phyloP scores from a whole-genome alignment of 306 rosid species.

The cucumber (Cucumis sativus) region Cucumber_9930_V3 NC_026657.2:38014501-38015000 shows the following conservation, averaged over 20 bases:
- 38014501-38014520: slow-evolving; percentile 76
- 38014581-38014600: slow-evolving; percentile 47
- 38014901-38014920: too few relatives aligned
- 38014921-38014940: too few relatives aligned
- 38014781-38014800: slow-evolving; percentile 85
- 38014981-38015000: too few relatives aligned
- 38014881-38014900: too few relatives aligned
- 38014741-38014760: slow-evolving; percentile 24
- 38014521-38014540: slow-evolving; percentile 48
- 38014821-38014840: slow-evolving; percentile 25
- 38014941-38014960: too few relatives aligned
- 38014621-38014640: slow-evolving; percentile 42
- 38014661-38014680: slow-evolving; percentile 44
- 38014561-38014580: slow-evolving; percentile 49
- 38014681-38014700: slow-evolving; percentile 43
- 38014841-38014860: too few relatives aligned
- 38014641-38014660: slow-evolving; percentile 31
- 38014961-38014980: too few relatives aligned
- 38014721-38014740: slow-evolving; percentile 21
- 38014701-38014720: slow-evolving; percentile 61
- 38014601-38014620: slow-evolving; percentile 69
- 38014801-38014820: slow-evolving; percentile 59
- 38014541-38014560: slow-evolving; percentile 10
- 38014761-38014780: slow-evolving; percentile 52
- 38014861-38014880: too few relatives aligned